phyloP scores from a whole-genome alignment of 1,139 yeast genomes.

The Blastobotrys niveus region DNA sequence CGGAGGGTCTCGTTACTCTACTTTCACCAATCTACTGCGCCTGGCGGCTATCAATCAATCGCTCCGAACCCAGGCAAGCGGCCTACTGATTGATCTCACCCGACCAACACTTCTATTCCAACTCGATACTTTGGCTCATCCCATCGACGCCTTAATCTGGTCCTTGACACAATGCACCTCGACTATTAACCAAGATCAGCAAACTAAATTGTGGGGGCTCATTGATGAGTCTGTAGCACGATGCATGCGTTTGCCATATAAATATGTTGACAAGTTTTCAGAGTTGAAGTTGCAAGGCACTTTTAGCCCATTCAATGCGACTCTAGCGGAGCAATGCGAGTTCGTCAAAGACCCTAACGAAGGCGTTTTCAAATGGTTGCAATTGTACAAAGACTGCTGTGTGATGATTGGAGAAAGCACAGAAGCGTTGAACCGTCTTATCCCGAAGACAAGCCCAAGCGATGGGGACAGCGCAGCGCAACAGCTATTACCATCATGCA shows the following conservation, averaged over 20 bases:
- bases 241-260: constrained; percentile 68
- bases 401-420: constrained; percentile 22
- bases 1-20: constrained; percentile 42
- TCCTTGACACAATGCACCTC: constrained; percentile 20
- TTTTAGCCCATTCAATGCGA: constrained; percentile 62
- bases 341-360: constrained; percentile 41
- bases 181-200: constrained; percentile 16
- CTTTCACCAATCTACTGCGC: constrained; percentile 56
- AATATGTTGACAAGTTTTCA: constrained; percentile 65
- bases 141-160: constrained; percentile 30
- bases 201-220: constrained; percentile 46
- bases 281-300: constrained; percentile 22
- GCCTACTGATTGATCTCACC: constrained; percentile 39
- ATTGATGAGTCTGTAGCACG: constrained; percentile 72
- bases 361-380: constrained; percentile 47
- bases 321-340: constrained; percentile 67
- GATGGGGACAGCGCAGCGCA: too few relatives aligned
- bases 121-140: constrained; percentile 33
- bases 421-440: neutral
- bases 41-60: constrained; percentile 39
- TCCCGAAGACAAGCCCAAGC: too few relatives aligned
- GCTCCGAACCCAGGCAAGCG: constrained; percentile 39
- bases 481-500: too few relatives aligned
- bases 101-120: constrained; percentile 48
- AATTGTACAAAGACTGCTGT: constrained; percentile 34